Percentiles rank a stretch among this genome's conserved stretches.
These are phyloP conservation scores for Dactylellina haptotyla DNA, from an alignment of 2,329 filamentous ascomycete genomes.

Conservation along the genomic window DNA sequence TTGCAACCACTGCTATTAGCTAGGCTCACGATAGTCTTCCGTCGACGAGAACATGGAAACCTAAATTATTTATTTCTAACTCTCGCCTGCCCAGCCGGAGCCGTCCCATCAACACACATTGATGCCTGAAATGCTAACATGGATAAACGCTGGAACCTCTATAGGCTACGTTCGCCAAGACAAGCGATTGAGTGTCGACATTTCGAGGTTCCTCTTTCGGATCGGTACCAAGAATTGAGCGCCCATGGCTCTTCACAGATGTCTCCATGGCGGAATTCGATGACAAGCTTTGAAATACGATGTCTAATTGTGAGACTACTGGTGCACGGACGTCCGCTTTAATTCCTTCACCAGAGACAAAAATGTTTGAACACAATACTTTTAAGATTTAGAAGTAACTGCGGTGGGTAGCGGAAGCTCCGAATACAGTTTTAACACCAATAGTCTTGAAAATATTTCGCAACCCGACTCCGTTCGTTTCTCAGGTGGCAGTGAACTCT, in stretches of 20 bases:
- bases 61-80: neutral
- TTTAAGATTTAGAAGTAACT: too few relatives aligned
- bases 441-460: too few relatives aligned
- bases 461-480: too few relatives aligned
- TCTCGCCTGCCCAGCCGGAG: conserved; percentile 6
- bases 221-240: conserved; percentile 25
- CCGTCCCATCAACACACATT: conserved; percentile 23
- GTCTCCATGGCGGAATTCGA: conserved; percentile 19
- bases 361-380: too few relatives aligned
- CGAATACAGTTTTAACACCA: too few relatives aligned
- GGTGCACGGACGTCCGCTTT: too few relatives aligned
- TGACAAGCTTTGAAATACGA: conserved; percentile 26
- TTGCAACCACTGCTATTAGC: neutral
- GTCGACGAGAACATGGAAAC: neutral
- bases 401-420: too few relatives aligned
- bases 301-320: neutral
- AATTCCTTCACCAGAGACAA: too few relatives aligned
- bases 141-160: conserved; percentile 25
- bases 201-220: conserved; percentile 47
- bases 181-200: neutral
- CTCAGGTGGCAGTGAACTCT: too few relatives aligned
- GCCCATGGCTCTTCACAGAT: conserved; percentile 33
- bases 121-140: conserved; percentile 50
- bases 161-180: conserved; percentile 10
- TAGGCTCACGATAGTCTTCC: neutral